Percentiles rank a stretch among this genome's conserved stretches.
Conservation (phyloP, 176 grass and related monocot genomes). For the Triticum monococcum region DNA sequence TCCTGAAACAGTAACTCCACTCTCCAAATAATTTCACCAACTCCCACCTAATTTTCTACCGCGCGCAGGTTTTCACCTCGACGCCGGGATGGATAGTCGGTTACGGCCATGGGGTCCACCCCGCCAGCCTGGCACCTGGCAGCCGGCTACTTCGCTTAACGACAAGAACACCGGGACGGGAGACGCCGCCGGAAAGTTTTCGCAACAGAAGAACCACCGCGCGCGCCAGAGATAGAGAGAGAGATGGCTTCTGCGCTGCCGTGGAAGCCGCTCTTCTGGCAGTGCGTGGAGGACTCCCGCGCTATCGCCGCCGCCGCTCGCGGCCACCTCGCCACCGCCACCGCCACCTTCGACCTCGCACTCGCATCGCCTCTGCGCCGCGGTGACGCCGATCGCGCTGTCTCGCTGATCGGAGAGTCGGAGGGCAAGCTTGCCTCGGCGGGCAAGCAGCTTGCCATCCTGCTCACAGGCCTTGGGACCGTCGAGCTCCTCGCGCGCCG, state of each 20-base stretch:
- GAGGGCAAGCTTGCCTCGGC: neutral
- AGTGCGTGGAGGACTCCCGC: neutral
- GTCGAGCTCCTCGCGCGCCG: neutral
- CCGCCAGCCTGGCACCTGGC: too few species aligned
- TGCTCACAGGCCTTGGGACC: neutral
- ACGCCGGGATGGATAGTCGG: too few species aligned
- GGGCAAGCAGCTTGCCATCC: neutral
- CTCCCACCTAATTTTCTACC: too few species aligned
- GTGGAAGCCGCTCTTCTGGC: neutral
- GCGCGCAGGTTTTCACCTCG: too few species aligned
- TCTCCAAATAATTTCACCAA: too few species aligned
- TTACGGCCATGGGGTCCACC: too few species aligned
- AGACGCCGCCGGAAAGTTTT: too few species aligned
- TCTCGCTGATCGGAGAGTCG: neutral
- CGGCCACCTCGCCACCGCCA: neutral
- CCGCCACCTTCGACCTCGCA: neutral
- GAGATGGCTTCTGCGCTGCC: neutral
- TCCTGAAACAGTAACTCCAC: too few species aligned
- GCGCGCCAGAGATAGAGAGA: neutral
- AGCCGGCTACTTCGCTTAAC: too few species aligned
- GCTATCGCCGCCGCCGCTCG: neutral
- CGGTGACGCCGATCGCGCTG: too few species aligned
- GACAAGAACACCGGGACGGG: too few species aligned
- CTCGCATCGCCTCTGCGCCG: neutral
- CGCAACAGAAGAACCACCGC: too few species aligned